Base-by-base conservation (phyloP, 192 early-diverging fungal species). In the Dimargaris verticillata region DNA sequence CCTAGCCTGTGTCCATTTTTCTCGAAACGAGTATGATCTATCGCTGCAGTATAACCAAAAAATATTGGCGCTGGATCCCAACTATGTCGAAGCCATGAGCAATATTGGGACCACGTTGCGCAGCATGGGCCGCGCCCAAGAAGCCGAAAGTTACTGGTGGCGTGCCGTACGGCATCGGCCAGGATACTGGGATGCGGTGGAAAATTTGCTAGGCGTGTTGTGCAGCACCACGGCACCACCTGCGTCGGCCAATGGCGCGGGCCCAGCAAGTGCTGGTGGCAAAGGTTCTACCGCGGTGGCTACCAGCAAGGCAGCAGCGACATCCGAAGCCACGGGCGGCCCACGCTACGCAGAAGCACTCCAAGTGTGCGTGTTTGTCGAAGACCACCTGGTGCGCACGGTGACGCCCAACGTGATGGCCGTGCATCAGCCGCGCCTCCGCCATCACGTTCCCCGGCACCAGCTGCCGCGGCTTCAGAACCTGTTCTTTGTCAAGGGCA, bases 101-200 rank as follows among this genome's bases (percentile, higher is more conserved):
- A 92, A 94, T 67, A 84, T 94, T 60, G 91, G 89, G 18, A 92
- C 88, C 17, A 94, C 91, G 2, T 73, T 89, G 64, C 80, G 88
- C 29, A 87, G 82, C 57, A 80, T 86, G 74, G 88, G 84, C 62
- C 72, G 84, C 28, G 72, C 76, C 9, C 45, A 70, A 0, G 81
- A 88, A 61, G 89, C 91, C 14, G 91, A 94, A 64, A 68, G 69
- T 51, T 91, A 82, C 78, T 94, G 90, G 81, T 86, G 84, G 71
- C 73, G 72, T 17, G 91, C 91, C 0, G 88, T 94, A 54, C 66
- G 77, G 61, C 75, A 91, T 61, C 72, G 91, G 15, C 91, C 91
- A 0, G 86, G 86, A 11, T 94, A 94, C 71, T 94, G 88, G 88
- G 91, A 94, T 62, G 91, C 88, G 5, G 84, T 84, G 25, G 87